Base-by-base conservation (phyloP, 2,329 filamentous ascomycete species). In the Fusarium veterinarium region DNA sequence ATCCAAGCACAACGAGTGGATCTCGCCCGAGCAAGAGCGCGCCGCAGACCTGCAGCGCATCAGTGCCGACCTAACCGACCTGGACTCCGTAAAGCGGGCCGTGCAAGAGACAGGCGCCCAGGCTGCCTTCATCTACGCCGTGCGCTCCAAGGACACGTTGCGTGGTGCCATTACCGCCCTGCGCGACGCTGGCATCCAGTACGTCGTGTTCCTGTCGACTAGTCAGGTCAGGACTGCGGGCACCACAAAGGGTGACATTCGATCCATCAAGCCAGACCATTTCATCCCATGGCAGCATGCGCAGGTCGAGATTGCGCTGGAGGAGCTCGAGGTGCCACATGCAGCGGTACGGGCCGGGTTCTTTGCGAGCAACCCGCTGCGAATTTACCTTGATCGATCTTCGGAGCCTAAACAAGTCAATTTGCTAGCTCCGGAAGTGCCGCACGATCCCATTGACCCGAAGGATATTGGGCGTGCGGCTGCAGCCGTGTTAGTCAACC, bases 371-470 rank as follows among this genome's bases (percentile, higher is more conserved):
- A 60, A 53, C 12, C 45, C 57, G 9, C n/a, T 60, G 3, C 23
- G 57, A 23, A 59, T 59, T 4, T 52, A 59, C 35, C 56, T 59
- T 25, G 56, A 59, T 49, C 33, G 45, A 23, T 38, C 44, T 51
- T 51, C 44, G 41, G 56, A 59, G 45, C 35, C 45, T 31, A 60
- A 60, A 31, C 45, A 60, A 33, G 57, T 53, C 45, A 60, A 52
- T 1, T 17, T 60, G 46, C n/a, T 52, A 31, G 45, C 57, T 20
- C 57, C 57, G 3, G 45, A 60, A 11, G 35, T 52, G n/a, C 45
- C 33, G 17, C 45, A 52, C 1, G 57, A 60, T 30, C 55, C 55
- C 4, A 28, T 58, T 6, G 55, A 58, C 0, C 55, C 55, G 0
- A 33, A 33, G 19, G 41, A 58, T n/a, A 48, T 58, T 16, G 55